Conservation (phyloP, 495 filamentous ascomycete species). For the Evernia prunastri region DNA sequence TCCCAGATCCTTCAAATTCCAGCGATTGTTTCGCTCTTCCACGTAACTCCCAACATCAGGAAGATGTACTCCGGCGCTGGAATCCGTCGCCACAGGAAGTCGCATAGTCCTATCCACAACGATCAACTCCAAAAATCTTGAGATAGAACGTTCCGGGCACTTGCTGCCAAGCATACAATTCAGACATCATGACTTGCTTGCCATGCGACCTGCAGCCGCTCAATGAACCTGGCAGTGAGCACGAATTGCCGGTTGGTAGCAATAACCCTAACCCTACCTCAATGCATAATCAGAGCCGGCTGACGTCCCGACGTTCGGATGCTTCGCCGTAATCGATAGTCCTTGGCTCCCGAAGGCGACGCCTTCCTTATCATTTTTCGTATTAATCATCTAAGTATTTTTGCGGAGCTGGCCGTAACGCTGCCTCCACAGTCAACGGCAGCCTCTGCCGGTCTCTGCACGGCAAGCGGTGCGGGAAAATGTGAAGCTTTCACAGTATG, state of each 20-base stretch:
- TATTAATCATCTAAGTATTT: neutral
- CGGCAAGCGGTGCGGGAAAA: neutral
- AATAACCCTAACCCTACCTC: no score
- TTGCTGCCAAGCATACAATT: neutral
- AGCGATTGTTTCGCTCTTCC: neutral
- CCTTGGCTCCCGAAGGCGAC: no score
- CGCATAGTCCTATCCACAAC: neutral
- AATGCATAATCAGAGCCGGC: no score
- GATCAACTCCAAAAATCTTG: neutral
- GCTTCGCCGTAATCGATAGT: neutral
- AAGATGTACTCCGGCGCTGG: neutral
- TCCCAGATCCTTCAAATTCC: slow-evolving; percentile 47
- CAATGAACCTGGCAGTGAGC: no score
- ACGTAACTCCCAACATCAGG: neutral
- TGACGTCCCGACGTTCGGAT: neutral
- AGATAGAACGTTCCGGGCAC: neutral
- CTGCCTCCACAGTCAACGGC: neutral
- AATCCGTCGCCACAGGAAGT: neutral
- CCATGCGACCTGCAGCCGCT: neutral
- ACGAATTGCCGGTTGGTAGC: no score
- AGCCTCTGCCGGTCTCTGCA: neutral
- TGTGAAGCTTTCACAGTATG: neutral
- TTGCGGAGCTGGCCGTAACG: neutral
- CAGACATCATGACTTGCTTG: neutral
- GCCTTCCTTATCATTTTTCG: neutral